These are phyloP conservation scores for Penicillium angulare DNA, from an alignment of 495 filamentous ascomycete genomes.

Conservation along the genomic window DNA sequence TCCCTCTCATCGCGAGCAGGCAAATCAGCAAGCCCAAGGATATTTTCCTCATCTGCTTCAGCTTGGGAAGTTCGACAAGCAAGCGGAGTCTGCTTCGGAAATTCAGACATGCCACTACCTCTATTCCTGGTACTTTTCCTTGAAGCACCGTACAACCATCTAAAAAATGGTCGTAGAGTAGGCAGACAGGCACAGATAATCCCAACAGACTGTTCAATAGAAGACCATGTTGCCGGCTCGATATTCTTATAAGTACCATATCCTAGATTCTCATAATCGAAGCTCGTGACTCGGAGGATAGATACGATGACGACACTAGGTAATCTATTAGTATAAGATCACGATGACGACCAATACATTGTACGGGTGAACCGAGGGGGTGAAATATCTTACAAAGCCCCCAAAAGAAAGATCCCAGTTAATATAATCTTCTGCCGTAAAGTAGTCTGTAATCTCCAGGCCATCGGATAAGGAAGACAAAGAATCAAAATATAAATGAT, in stretches of 20 bases:
- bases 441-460: conserved; percentile 34
- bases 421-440: conserved; percentile 32
- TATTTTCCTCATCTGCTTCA: conserved; percentile 6
- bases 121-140: not conserved
- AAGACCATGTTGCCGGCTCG: conserved; percentile 44
- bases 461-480: conserved; percentile 39
- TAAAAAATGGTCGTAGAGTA: conserved; percentile 34
- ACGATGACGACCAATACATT: too few relatives aligned
- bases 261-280: not conserved
- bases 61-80: not conserved
- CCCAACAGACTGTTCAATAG: conserved; percentile 50
- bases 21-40: too few relatives aligned
- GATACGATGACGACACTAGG: conserved; percentile 31
- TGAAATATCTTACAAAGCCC: conserved; percentile 31
- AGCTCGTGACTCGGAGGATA: conserved; percentile 17
- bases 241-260: conserved; percentile 23
- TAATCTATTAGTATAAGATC: conserved; percentile 2
- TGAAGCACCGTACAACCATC: conserved; percentile 12
- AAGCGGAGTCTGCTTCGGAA: not conserved
- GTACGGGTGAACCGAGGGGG: not conserved
- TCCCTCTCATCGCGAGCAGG: too few relatives aligned
- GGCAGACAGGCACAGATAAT: conserved; percentile 52
- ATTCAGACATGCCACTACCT: not conserved
- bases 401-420: conserved; percentile 33
- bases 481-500: conserved; percentile 45